These are phyloP conservation scores for Tausonia pullulans DNA, from an alignment of 1,284 basidiomycete genomes.

Conservation along the genomic window DNA sequence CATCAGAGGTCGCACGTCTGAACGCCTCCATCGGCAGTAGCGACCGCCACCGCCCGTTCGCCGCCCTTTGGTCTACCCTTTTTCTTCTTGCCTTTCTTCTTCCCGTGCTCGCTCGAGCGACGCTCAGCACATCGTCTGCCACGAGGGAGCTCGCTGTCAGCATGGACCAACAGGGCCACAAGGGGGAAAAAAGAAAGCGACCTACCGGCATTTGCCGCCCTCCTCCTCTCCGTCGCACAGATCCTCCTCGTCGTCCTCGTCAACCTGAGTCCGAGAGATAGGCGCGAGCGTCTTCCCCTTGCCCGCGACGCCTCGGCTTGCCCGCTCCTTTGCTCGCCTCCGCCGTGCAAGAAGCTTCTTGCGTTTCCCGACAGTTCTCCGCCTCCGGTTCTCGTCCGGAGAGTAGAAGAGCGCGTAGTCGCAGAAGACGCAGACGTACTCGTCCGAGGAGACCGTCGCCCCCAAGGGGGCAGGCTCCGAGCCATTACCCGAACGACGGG, in stretches of 20 bases:
- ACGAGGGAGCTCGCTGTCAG: background rate
- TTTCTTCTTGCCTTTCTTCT: background rate
- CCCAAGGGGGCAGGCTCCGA: background rate
- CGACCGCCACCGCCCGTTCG: background rate
- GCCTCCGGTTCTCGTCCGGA: conserved; percentile 47
- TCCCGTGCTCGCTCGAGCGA: background rate
- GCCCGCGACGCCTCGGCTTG: conserved; percentile 37
- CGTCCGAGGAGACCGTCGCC: conserved; percentile 38
- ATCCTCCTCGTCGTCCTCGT: conserved; percentile 6
- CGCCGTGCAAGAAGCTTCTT: conserved; percentile 66
- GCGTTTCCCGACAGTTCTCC: conserved; percentile 51
- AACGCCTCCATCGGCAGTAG: background rate
- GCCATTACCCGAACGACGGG: background rate
- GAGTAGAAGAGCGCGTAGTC: conserved; percentile 78
- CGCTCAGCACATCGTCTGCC: conserved; percentile 3
- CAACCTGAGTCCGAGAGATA: background rate
- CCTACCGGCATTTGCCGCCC: conserved; percentile 11
- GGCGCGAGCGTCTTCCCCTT: conserved; percentile 15
- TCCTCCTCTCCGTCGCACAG: conserved; percentile 1
- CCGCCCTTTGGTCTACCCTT: background rate
- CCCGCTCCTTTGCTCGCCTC: conserved; percentile 62
- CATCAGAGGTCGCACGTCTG: background rate
- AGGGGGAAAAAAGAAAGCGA: background rate
- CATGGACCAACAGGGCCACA: too few relatives aligned
- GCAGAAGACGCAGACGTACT: conserved; percentile 82